A percentile compares a stretch with the other conserved stretches of the same genome.
These are phyloP conservation scores for Dictyophora rubrovolvata DNA, from an alignment of 768 basidiomycete species.

Conservation along the genomic window DNA sequence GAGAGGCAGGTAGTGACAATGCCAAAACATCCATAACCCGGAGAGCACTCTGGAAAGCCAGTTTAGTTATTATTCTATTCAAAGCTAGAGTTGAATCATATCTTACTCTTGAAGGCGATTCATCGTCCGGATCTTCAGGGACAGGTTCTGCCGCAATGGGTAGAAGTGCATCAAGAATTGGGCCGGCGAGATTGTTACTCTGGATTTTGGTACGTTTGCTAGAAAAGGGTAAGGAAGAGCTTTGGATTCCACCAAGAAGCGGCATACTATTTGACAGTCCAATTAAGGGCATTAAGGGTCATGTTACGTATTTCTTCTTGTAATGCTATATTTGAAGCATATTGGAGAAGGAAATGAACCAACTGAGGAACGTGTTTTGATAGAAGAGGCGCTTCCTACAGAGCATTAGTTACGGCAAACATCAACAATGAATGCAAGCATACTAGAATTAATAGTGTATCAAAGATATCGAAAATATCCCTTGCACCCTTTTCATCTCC, in stretches of 20 bases:
- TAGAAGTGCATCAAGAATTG: slow-evolving; percentile 86
- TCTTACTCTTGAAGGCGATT: slow-evolving; percentile 81
- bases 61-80: not conserved
- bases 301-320: slow-evolving; percentile 79
- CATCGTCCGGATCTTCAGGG: slow-evolving; percentile 88
- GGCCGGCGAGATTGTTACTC: slow-evolving; percentile 67
- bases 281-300: slow-evolving; percentile 86
- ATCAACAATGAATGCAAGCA: slow-evolving; percentile 16
- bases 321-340: slow-evolving; percentile 67
- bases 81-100: not conserved
- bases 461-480: slow-evolving; percentile 89
- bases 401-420: not conserved
- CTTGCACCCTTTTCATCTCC: slow-evolving; percentile 76
- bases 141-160: slow-evolving; percentile 91
- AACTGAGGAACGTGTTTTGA: slow-evolving; percentile 81
- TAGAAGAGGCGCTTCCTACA: slow-evolving; percentile 86
- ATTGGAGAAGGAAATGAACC: slow-evolving; percentile 77
- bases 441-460: slow-evolving; percentile 88
- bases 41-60: slow-evolving; percentile 61
- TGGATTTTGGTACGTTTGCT: slow-evolving; percentile 98
- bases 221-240: slow-evolving; percentile 11
- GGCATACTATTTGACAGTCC: slow-evolving; percentile 91
- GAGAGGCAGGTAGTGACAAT: slow-evolving; percentile 83
- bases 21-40: slow-evolving; percentile 90
- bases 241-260: not conserved